phyloP scores from a whole-genome alignment of 106 monocot genomes.

The Platanthera zijinensis region DNA sequence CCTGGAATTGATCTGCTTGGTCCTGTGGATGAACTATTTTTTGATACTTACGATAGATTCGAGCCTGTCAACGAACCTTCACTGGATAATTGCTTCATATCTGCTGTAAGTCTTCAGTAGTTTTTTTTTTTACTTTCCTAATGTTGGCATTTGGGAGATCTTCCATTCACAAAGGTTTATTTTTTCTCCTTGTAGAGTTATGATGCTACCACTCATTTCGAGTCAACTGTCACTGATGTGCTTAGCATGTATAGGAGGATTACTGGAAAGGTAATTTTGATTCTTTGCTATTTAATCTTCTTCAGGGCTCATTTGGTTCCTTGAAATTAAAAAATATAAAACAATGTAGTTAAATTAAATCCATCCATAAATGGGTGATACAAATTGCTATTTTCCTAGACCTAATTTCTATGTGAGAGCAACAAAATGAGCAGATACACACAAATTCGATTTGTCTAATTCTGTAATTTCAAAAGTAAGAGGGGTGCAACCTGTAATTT shows the following conservation, averaged over 20 bases:
- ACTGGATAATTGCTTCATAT: slow-evolving; percentile 92
- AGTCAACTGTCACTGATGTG: slow-evolving; percentile 90
- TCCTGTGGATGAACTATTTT: slow-evolving; percentile 87
- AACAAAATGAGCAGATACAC: background rate
- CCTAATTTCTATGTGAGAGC: background rate
- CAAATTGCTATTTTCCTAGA: background rate
- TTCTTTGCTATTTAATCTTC: background rate
- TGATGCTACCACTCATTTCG: slow-evolving; percentile 96
- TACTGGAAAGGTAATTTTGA: slow-evolving; percentile 78
- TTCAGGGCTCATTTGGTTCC: background rate
- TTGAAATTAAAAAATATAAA: background rate
- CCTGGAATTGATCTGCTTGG: slow-evolving; percentile 91
- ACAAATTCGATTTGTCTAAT: too few relatives aligned
- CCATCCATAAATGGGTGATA: background rate
- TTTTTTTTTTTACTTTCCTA: background rate
- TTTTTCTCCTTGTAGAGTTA: slow-evolving; percentile 61
- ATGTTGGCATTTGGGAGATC: background rate
- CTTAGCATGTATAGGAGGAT: slow-evolving; percentile 81
- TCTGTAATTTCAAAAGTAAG: too few relatives aligned
- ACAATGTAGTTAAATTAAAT: background rate
- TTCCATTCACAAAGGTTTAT: background rate
- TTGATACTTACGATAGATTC: slow-evolving; percentile 79
- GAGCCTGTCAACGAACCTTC: slow-evolving; percentile 82
- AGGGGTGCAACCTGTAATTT: too few relatives aligned
- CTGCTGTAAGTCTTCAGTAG: slow-evolving; percentile 50